A percentile compares a stretch with the other conserved stretches of the same genome.
Evolutionary conservation across 306 rosid species (phyloP).

Genomic region (Sindora glabra): DNA sequence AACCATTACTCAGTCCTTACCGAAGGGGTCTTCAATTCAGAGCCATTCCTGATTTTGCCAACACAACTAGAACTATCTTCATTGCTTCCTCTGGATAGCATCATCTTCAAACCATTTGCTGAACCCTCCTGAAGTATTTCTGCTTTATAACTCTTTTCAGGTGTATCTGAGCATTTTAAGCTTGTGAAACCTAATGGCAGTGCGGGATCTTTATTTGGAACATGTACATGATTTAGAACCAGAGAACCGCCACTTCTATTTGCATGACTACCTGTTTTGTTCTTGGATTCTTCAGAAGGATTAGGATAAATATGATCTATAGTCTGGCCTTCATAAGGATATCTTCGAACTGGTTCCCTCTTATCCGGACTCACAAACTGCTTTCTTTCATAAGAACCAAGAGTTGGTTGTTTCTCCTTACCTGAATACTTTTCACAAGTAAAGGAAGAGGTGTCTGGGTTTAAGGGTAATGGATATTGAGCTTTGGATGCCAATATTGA

Average conservation of each 20-base stretch:
- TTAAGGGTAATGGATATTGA: neutral
- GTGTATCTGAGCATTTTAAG: neutral
- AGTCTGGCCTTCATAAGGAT: constrained; percentile 13
- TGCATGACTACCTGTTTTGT: neutral
- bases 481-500: constrained; percentile 11
- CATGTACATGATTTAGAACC: constrained; percentile 21
- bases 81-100: constrained; percentile 9
- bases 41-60: constrained; percentile 9
- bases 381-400: constrained; percentile 2
- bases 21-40: constrained; percentile 21
- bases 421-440: constrained; percentile 6
- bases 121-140: constrained; percentile 11
- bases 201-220: constrained; percentile 26
- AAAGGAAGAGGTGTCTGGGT: neutral
- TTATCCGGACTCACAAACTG: constrained; percentile 10
- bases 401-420: constrained; percentile 1
- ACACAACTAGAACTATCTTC: neutral
- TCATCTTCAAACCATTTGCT: constrained; percentile 14
- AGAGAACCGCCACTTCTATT: constrained; percentile 1
- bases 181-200: constrained; percentile 33
- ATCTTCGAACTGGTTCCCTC: neutral
- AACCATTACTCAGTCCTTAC: constrained; percentile 19
- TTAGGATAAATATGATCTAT: constrained; percentile 1
- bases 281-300: constrained; percentile 7
- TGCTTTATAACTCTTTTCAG: constrained; percentile 14